These are phyloP conservation scores for Lachnellula willkommii DNA, from an alignment of 2,329 filamentous ascomycete genomes.

Conservation along the genomic window DNA sequence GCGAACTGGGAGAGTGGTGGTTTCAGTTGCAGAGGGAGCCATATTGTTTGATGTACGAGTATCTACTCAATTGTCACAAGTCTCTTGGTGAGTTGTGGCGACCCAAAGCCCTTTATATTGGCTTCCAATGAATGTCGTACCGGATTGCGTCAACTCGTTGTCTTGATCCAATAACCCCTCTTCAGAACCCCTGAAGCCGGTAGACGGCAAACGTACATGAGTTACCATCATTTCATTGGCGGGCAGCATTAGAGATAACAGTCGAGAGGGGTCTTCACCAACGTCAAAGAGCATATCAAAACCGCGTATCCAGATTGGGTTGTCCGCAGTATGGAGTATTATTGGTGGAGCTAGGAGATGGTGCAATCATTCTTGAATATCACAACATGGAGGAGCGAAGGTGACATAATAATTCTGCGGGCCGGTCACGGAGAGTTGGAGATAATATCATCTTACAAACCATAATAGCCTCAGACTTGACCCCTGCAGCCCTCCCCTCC, in stretches of 20 bases:
- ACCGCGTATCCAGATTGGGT: neutral
- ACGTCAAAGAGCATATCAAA: neutral
- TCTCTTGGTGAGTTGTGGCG: neutral
- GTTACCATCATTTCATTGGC: neutral
- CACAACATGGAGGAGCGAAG: constrained; percentile 6
- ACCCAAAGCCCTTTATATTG: neutral
- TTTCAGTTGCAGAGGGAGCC: constrained; percentile 29
- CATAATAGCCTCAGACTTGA: too few species aligned
- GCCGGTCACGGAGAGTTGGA: too few species aligned
- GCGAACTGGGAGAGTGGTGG: constrained; percentile 16
- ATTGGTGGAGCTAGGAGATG: constrained; percentile 9
- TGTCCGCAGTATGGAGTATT: neutral
- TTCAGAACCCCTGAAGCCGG: neutral
- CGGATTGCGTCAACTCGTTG: neutral
- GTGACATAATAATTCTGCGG: neutral
- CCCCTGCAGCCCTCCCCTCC: too few species aligned
- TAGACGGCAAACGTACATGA: neutral
- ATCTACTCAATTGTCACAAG: neutral
- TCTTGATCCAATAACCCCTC: neutral
- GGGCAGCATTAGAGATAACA: neutral
- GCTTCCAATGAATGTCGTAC: neutral
- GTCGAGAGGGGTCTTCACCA: neutral
- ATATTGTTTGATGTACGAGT: constrained; percentile 15
- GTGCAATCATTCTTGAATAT: constrained; percentile 9
- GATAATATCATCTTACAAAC: too few species aligned